Evolutionary conservation across 1,284 basidiomycete genomes (phyloP), one percentile per base, ranked within the genome.

Genomic region (Ceratobasidium sp.): DNA sequence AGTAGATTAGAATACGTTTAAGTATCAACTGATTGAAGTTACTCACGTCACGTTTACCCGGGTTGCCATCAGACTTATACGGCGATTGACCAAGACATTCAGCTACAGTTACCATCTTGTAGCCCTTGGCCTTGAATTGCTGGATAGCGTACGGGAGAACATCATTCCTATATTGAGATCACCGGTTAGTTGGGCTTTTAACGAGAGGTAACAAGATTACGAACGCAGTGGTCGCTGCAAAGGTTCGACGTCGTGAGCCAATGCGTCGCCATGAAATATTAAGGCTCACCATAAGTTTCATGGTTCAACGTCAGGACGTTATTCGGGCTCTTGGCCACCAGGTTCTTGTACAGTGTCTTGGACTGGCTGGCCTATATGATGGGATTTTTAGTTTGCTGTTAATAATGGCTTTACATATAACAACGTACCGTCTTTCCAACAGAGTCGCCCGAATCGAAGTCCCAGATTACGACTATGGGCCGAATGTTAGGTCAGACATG

Each of bases 21-120:
- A 20, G n/a, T 40, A 23, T 12, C 20, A 18, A 66, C 0, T 12
- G 1, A 2, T 20, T 2, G 28, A 15, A 44, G 9, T 18, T n/a
- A 67, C 79, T 40, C 40, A 79, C 79, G 55, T 77, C 68, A 23
- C 75, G 75, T 23, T 40, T 56, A 44, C 56, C 49, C 10, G 76
- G 55, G 40, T 33, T 68, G 13, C 67, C 63, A n/a, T 33, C 67
- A 20, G 61, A 55, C 58, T 67, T 44, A 69, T 79, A 79, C 12
- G 79, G 79, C 18, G 64, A 58, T 69, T 67, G 40, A 20, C 79
- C 79, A 6, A 80, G 64, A 68, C 79, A 80, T 26, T 80, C 58
- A 26, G 79, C 79, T 15, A 80, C 79, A 5, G 79, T 80, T 58
- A 80, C 79, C 49, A 80, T 55, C 39, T 77, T 58, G 55, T 80